Base-by-base conservation (phyloP, 805 yeast species). In the Suhomyces emberorum region DNA sequence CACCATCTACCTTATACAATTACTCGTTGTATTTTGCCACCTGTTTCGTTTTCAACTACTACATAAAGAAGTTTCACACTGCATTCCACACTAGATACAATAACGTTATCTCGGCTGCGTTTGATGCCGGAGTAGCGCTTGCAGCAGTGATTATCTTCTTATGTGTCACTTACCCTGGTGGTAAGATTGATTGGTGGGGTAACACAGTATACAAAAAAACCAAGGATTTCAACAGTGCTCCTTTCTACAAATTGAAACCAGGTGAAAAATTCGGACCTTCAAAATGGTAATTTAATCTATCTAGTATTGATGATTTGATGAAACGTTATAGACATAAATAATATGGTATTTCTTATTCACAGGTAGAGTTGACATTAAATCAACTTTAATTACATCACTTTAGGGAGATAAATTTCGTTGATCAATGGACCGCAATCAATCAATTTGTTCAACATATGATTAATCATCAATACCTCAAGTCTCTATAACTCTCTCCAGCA, bases 121-220 rank as follows among this genome's bases (percentile, higher is more conserved):
- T 46, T 12, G 50, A 46, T 28, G 38, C 44, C 2, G 50, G 50
- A 4, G 50, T 46, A n/a, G 41, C 73, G 16, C 61, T 63, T 54
- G 56, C 63, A 17, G 53, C 61, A 4, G 57, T 66, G 46, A 54
- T 66, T 34, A 63, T 66, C 33, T 66, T 65, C 53, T 63, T 65
- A 46, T 49, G 60, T 26, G 51, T 42, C 41, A 31, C 43, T 19
- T 46, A 46, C 28, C 49, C 49, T n/a, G 49, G 39, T 14, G 50
- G 48, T 6, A 35, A 41, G 32, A 37, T 44, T 24, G 27, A 15
- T 1, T 44, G 48, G 48, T 44, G 49, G 49, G 49, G 49, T 10
- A 46, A 43, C 32, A 39, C 30, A 1, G 49, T 43, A 12, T 43
- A 43, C 39, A 38, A 34, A 17, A 34, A 46, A 19, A 46, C 49